A percentile compares a stretch with the other conserved stretches of the same genome.
Conservation (phyloP, 306 rosid species). For the Sindora glabra region DNA sequence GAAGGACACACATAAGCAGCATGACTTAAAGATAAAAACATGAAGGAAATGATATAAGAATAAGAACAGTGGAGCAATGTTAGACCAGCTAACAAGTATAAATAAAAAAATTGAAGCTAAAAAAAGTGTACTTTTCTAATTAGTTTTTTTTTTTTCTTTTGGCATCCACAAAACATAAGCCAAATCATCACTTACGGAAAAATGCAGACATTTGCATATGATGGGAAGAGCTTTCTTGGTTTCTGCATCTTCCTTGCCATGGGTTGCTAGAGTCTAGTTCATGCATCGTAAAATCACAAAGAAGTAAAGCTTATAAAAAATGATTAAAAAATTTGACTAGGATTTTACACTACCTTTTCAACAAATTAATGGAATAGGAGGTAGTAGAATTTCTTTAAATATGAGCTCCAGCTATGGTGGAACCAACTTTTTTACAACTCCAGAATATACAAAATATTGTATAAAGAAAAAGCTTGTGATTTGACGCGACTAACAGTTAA, state of each 20-base stretch:
- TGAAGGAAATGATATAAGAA: neutral
- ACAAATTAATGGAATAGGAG: constrained; percentile 63
- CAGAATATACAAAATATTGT: constrained; percentile 81
- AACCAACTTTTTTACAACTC: constrained; percentile 67
- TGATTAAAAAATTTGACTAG: neutral
- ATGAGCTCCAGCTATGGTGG: constrained; percentile 73
- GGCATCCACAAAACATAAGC: neutral
- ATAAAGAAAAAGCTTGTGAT: constrained; percentile 6
- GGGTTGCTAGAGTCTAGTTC: constrained; percentile 46
- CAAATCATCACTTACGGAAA: constrained; percentile 55
- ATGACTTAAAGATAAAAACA: neutral
- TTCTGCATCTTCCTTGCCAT: constrained; percentile 29
- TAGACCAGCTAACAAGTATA: neutral
- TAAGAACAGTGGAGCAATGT: neutral
- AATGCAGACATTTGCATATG: constrained; percentile 74
- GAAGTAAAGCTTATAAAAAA: neutral
- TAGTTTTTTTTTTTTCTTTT: neutral
- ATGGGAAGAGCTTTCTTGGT: constrained; percentile 52
- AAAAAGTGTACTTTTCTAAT: neutral
- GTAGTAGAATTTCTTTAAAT: constrained; percentile 57
- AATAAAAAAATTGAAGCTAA: neutral
- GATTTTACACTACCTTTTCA: constrained; percentile 42
- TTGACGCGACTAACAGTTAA: too few relatives aligned
- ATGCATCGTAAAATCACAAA: constrained; percentile 21
- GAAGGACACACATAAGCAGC: too few relatives aligned